Base-by-base conservation (phyloP, 495 filamentous ascomycete species). In the Alectoria sarmentosa region DNA sequence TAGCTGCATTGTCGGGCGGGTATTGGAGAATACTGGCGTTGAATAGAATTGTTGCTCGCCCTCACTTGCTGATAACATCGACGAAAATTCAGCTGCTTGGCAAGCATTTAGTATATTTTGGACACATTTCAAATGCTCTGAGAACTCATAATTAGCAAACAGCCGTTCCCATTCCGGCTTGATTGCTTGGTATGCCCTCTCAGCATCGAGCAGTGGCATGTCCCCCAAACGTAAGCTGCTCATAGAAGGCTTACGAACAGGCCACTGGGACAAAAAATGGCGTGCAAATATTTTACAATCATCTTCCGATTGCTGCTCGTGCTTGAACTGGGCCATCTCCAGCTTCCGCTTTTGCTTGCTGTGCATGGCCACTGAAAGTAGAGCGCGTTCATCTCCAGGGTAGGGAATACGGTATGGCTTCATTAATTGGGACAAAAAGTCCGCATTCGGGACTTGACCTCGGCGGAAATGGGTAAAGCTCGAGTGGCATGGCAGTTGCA, bases 91-190 rank as follows among this genome's bases (percentile, higher is more conserved):
- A 37, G 19, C 11, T 17, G 23, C 23, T 23, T 44, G 39, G 46
- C 56, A 69, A 8, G 61, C 56, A 23, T 75, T 62, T 19, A 84
- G 60, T 19, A 80, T 57, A 5, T 44, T 37, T 62, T 83, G 79
- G 0, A 79, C 77, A 54, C 68, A 26, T 14, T 69, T 30, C 23
- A 85, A 42, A 65, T 83, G 79, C 8, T 68, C 23, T 2, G 72
- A 74, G 2, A 86, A 67, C 57, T 79, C 72, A 14, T 72, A 55
- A 61, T 86, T 86, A 19, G 73, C 69, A 37, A 71, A 76, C 38
- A 79, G 65, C 0, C 80, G 76, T 38, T 67, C 44, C 83, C 83
- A 86, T 62, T 84, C 82, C 3, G 75, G 72, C 13, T 63, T 41
- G 26, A 84, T 68, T 3, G 62, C 66, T 5, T 78, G 67, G n/a